Evolutionary conservation across 805 yeast genomes (phyloP).

Genomic region (Wickerhamiella kurtzmanii): DNA sequence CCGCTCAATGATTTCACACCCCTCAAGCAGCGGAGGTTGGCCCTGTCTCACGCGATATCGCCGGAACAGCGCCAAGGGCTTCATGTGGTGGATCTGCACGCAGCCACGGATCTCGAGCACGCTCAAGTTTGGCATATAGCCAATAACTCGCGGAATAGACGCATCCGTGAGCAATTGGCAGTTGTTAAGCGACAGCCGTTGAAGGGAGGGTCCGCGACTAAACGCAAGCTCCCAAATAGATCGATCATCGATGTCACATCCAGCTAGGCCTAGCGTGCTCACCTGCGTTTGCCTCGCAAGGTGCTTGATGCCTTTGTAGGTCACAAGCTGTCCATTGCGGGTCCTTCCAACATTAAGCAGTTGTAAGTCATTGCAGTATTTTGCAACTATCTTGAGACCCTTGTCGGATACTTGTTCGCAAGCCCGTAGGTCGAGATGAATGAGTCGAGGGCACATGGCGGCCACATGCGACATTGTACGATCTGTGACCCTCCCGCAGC

Average conservation of each 20-base stretch:
- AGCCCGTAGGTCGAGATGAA: slow-evolving; percentile 64
- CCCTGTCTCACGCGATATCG: slow-evolving; percentile 26
- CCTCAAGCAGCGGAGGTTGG: slow-evolving; percentile 52
- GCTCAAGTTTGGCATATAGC: slow-evolving; percentile 43
- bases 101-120: slow-evolving; percentile 70
- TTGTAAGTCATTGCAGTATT: slow-evolving; percentile 42
- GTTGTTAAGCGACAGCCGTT: slow-evolving; percentile 61
- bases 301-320: slow-evolving; percentile 52
- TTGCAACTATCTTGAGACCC: slow-evolving; percentile 57
- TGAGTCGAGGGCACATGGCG: slow-evolving; percentile 42
- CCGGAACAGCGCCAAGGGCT: slow-evolving; percentile 57
- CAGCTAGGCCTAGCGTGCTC: slow-evolving; percentile 75
- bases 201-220: slow-evolving; percentile 36
- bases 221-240: slow-evolving; percentile 69
- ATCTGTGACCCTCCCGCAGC: slow-evolving; percentile 52
- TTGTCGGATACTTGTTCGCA: slow-evolving; percentile 67
- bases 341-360: slow-evolving; percentile 74
- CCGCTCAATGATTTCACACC: slow-evolving; percentile 56
- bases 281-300: slow-evolving; percentile 45
- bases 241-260: slow-evolving; percentile 66
- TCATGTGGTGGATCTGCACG: slow-evolving; percentile 40
- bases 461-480: slow-evolving; percentile 40
- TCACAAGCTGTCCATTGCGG: slow-evolving; percentile 47
- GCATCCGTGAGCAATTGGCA: slow-evolving; percentile 48
- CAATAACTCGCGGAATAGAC: slow-evolving; percentile 41